Base-by-base conservation (phyloP, 768 basidiomycete genomes). In the Podaxis rugospora region DNA sequence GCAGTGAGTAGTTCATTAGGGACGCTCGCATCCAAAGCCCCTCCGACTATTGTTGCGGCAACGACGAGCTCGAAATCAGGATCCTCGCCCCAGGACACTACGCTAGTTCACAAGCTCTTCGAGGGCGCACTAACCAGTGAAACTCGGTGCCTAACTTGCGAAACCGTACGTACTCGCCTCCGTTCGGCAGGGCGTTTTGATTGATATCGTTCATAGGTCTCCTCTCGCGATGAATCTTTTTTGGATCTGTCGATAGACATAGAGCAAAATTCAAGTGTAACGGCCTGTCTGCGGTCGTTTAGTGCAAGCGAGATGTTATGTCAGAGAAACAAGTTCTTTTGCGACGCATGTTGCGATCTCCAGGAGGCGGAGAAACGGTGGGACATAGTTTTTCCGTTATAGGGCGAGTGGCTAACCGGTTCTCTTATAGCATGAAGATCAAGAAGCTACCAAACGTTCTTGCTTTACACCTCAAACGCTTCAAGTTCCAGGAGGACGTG, bases 171-270 rank as follows among this genome's bases (percentile, higher is more conserved):
- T 76, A 23, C 21, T 60, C 51, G 46, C 21, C 56, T 51, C 57
- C 44, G 23, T 10, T 47, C 6, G 10, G 16, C 42, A 4, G 47
- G 47, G 18, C 10, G 37, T 18, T 10, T 28, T 14, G 21, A 37
- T 51, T 51, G 51, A 40, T 46, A 49, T 42, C n/a, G 61, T 58
- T 59, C 58, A 40, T 21, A 93, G 91, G 86, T 92, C 4, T 93
- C 93, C 5, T 91, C 94, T 9, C 88, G 97, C 18, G 96, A 98
- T 69, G 97, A 99, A 73, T 86, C 89, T 9, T 99, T 99, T 76
- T 83, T 99, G 57, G 97, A 99, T 75, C 81, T 99, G n/a, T 98
- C 95, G 4, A 93, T 99, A 74, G 97, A 99, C 72, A 98, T 99
- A 66, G 96, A 98, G 71, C 93, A 97, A 72, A 97, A 98, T 74